phyloP scores from a whole-genome alignment of 75 land plant species.

The Ceratopteris richardii region DNA sequence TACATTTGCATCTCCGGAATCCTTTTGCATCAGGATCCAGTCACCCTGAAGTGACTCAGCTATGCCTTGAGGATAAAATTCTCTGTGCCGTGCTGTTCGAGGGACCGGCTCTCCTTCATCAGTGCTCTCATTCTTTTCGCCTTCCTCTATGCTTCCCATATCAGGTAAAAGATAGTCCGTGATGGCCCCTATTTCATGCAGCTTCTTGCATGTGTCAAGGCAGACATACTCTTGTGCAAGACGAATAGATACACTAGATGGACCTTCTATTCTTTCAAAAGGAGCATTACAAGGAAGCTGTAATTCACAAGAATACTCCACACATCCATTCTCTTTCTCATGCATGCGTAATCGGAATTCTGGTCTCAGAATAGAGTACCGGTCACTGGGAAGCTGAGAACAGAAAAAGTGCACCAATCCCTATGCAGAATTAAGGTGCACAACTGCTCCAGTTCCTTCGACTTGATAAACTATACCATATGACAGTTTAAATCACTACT shows the following conservation, averaged over 20 bases:
- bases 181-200: conserved; percentile 99
- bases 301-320: conserved; percentile 88
- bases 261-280: conserved; percentile 86
- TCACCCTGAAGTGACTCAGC: conserved; percentile 91
- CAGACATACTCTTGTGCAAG: conserved; percentile 98
- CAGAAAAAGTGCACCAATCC: conserved; percentile 94
- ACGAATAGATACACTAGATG: conserved; percentile 74
- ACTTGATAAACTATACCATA: conserved; percentile 85
- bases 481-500: conserved; percentile 33
- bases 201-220: conserved; percentile 95
- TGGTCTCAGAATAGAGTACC: conserved; percentile 95
- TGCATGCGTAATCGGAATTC: conserved; percentile 78
- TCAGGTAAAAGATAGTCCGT: conserved; percentile 98
- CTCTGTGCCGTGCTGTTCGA: conserved; percentile 95
- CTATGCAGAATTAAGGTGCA: conserved; percentile 95
- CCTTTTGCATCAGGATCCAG: conserved; percentile 75
- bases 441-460: conserved; percentile 90
- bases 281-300: conserved; percentile 99
- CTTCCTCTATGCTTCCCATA: conserved; percentile 77
- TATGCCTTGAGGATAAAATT: conserved; percentile 98
- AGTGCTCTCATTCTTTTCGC: conserved; percentile 56
- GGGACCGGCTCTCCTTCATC: conserved; percentile 94
- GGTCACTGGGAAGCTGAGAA: conserved; percentile 97
- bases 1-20: conserved; percentile 20
- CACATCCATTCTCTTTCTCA: conserved; percentile 71